Percentiles rank a stretch among this genome's conserved stretches.
Evolutionary conservation across 2,329 filamentous ascomycete species (phyloP).

Genomic region (Aspergillus ochraceus): DNA sequence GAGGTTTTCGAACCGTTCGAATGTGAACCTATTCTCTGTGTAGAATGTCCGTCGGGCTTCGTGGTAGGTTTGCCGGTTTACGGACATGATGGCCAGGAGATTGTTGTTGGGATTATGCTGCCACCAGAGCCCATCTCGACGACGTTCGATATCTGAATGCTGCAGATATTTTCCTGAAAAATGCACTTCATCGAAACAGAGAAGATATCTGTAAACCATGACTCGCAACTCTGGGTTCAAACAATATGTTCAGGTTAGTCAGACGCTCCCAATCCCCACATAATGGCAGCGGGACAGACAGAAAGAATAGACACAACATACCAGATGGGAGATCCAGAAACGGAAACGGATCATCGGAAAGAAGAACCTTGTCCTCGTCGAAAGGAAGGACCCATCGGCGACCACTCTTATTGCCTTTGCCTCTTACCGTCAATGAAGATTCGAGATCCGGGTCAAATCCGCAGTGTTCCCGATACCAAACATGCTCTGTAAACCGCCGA

Average conservation of each 20-base stretch:
- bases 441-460: not conserved
- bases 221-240: not conserved
- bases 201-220: slow-evolving; percentile 1
- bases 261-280: not conserved
- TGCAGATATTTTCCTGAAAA: not conserved
- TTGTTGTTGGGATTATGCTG: slow-evolving; percentile 6
- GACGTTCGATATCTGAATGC: not conserved
- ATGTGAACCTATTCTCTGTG: not conserved
- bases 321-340: slow-evolving; percentile 3
- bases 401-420: not conserved
- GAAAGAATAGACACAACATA: not conserved
- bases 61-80: slow-evolving; percentile 1
- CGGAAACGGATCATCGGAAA: not conserved
- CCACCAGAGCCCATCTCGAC: not conserved
- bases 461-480: not conserved
- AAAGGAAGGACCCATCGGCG: not conserved
- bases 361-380: not conserved
- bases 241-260: not conserved
- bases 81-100: not conserved
- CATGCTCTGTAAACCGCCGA: slow-evolving; percentile 4
- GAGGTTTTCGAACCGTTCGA: not conserved
- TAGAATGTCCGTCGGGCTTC: slow-evolving; percentile 7
- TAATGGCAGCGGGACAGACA: not conserved
- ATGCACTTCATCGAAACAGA: not conserved
- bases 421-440: not conserved